These are phyloP conservation scores for Rhododendron henanense DNA, from an alignment of 148 eudicot species.

Conservation along the genomic window DNA sequence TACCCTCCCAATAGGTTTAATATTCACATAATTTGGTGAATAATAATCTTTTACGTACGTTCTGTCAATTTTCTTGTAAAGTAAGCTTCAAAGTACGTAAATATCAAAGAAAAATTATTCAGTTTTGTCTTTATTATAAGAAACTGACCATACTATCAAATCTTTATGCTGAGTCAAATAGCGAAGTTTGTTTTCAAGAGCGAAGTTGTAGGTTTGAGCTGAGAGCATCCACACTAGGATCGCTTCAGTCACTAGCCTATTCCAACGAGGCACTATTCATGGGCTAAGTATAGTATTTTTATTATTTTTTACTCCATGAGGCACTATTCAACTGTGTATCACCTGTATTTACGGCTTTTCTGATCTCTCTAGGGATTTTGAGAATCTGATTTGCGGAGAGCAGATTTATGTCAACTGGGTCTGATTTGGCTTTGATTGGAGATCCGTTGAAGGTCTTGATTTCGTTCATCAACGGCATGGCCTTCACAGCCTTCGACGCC, in stretches of 20 bases:
- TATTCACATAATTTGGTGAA: not conserved
- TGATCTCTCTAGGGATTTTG: slow-evolving; percentile 16
- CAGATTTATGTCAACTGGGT: slow-evolving; percentile 44
- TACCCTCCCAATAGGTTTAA: not conserved
- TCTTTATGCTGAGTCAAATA: no score
- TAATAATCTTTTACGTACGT: not conserved
- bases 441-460: slow-evolving; percentile 44
- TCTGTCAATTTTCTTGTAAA: not conserved
- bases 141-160: not conserved
- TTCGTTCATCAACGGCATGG: not conserved
- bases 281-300: no score
- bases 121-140: not conserved
- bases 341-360: not conserved
- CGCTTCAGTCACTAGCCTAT: no score
- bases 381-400: not conserved
- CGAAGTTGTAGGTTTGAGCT: no score
- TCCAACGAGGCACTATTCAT: no score
- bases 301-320: no score
- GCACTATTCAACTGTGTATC: no score
- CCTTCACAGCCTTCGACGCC: no score
- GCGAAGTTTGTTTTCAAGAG: no score
- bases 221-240: no score
- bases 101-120: not conserved
- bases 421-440: slow-evolving; percentile 34
- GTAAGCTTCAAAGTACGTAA: not conserved